These are phyloP conservation scores for Saprolegnia diclina DNA, from an alignment of 352 stramenopile genomes.

Conservation along the genomic window DNA sequence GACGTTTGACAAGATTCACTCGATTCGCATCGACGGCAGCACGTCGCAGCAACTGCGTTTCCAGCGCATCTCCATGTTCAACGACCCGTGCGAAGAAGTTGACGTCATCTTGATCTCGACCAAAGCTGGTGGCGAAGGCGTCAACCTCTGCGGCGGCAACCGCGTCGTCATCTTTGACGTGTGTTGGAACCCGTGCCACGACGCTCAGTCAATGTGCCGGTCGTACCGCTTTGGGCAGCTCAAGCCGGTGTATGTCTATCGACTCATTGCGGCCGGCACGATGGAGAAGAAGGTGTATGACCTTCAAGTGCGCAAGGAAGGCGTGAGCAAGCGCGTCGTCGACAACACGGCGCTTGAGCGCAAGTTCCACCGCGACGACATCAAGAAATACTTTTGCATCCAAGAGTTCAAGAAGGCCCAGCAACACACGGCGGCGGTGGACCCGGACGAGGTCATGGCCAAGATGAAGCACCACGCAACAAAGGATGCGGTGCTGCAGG, in stretches of 20 bases:
- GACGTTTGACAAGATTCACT: conserved; percentile 45
- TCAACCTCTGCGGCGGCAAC: conserved; percentile 86
- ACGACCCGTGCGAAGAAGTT: conserved; percentile 71
- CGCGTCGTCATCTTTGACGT: conserved; percentile 90
- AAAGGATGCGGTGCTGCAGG: conserved; percentile 8
- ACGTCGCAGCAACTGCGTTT: conserved; percentile 75
- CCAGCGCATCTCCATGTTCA: conserved; percentile 74
- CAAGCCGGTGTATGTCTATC: conserved; percentile 90
- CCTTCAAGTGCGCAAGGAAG: conserved; percentile 86
- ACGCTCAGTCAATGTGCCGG: conserved; percentile 90
- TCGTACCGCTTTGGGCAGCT: conserved; percentile 90
- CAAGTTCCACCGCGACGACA: conserved; percentile 72
- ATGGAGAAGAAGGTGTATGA: conserved; percentile 93
- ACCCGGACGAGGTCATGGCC: conserved; percentile 31
- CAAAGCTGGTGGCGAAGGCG: conserved; percentile 73
- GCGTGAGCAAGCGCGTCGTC: conserved; percentile 83
- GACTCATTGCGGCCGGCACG: conserved; percentile 86
- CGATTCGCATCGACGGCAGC: conserved; percentile 77
- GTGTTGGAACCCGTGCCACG: conserved; percentile 89
- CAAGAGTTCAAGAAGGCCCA: conserved; percentile 72
- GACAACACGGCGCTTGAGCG: conserved; percentile 80
- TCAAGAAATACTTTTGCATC: conserved; percentile 83
- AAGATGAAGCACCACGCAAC: conserved; percentile 31
- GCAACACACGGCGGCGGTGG: conserved; percentile 32
- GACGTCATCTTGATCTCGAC: conserved; percentile 86